Base-by-base conservation (phyloP, 768 basidiomycete genomes). In the Auricularia cornea region DNA sequence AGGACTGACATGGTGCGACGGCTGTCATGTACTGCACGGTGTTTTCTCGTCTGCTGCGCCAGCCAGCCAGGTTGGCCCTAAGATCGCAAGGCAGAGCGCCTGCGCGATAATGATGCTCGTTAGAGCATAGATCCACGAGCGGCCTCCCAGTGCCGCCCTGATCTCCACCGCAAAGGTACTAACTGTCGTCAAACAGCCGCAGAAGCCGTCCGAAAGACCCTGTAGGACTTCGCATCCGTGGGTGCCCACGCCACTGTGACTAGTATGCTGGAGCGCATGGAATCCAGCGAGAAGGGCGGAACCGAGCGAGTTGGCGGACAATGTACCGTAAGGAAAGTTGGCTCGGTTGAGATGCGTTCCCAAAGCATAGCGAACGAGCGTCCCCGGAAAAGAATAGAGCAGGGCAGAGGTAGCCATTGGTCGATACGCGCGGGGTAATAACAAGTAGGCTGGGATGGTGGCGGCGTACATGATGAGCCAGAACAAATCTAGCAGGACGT, bases 141-240 rank as follows among this genome's bases (percentile, higher is more conserved):
- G 84, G 73, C 83, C 72, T 33, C 78, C 72, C 51, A 77, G 73
- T 65, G 94, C 75, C 48, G 82, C 81, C 35, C 79, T 75, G 26
- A 91, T 72, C 72, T 99, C 97, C 10, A 87, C 87, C 1, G 86
- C 89, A 70, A 98, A 96, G 20, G 95, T 98, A 73, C 90, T 93
- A 68, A 99, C 83, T 1, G 97, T 99, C 1, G 89, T 95, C 68
- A 98, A 78, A 76, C 93, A 94, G 12, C 94, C 97, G 71, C 95
- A 98, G 71, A 93, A 98, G 6, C 97, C 97, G 71, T 98, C 93
- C 28, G 80, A 78, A 40, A 98, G 75, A 1, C 93, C 95, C 70
- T 91, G 88, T 48, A 98, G 73, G 23, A 92, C 77, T 29, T 83
- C 79, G 70, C 95, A 97, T 35, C 83, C 79, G 64, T 80, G 65